Percentiles rank a stretch among this genome's conserved stretches.
phyloP scores from a whole-genome alignment of 768 basidiomycete genomes.

The Nevesoporus exiguus region DNA sequence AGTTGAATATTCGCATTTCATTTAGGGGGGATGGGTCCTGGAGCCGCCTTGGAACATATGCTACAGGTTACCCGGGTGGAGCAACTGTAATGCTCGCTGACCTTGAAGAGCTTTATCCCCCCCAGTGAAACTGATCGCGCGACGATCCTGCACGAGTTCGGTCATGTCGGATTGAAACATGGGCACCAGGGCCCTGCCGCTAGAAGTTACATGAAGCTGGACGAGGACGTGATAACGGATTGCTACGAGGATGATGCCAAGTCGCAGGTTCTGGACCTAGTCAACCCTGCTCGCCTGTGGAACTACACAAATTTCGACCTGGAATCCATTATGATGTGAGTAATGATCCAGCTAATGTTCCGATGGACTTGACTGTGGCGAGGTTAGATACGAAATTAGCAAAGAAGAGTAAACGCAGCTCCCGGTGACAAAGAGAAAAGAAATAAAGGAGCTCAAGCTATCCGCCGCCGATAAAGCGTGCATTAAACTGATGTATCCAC shows the following conservation, averaged over 20 bases:
- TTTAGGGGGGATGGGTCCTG: too few relatives aligned
- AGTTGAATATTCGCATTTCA: too few relatives aligned
- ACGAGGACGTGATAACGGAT: background rate
- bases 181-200: background rate
- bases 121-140: too few relatives aligned
- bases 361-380: background rate
- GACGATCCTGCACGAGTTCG: background rate
- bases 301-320: background rate
- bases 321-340: background rate
- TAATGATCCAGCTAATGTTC: background rate
- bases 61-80: too few relatives aligned
- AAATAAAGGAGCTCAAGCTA: background rate
- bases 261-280: background rate
- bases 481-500: background rate
- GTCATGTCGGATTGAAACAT: background rate
- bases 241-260: background rate
- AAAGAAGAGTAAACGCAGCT: too few relatives aligned
- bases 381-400: background rate
- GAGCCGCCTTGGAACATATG: too few relatives aligned
- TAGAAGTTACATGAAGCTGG: background rate
- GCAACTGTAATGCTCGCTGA: too few relatives aligned
- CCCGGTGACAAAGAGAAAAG: background rate
- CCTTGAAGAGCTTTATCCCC: too few relatives aligned
- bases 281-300: background rate
- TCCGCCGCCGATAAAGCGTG: background rate